phyloP scores from a whole-genome alignment of 192 early-diverging fungal genomes.

The Bifiguratus adelaidae region DNA sequence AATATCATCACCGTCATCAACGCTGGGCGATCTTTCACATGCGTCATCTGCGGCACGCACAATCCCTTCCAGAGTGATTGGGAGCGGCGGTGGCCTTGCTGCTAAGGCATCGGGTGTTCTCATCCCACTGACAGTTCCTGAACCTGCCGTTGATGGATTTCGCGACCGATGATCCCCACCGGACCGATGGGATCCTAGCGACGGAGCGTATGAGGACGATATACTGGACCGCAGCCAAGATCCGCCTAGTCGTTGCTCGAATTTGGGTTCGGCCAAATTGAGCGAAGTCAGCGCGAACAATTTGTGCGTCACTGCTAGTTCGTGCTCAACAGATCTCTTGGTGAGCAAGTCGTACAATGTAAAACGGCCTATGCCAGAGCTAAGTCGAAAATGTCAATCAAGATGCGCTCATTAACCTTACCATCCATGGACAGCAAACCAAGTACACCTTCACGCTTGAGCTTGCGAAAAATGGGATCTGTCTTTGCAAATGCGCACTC shows the following conservation, averaged over 20 bases:
- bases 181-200: neutral
- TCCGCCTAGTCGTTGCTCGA: neutral
- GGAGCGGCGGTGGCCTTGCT: too few relatives aligned
- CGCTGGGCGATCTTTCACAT: neutral
- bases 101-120: neutral
- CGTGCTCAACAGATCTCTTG: slow-evolving; percentile 27
- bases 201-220: neutral
- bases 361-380: slow-evolving; percentile 23
- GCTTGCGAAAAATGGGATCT: too few relatives aligned
- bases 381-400: neutral
- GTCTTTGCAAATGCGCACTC: slow-evolving; percentile 31
- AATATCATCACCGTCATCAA: slow-evolving; percentile 2
- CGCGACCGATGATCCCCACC: neutral
- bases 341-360: slow-evolving; percentile 31
- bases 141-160: neutral
- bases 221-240: neutral
- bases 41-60: neutral
- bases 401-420: slow-evolving; percentile 3
- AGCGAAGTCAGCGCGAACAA: slow-evolving; percentile 39
- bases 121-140: neutral
- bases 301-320: slow-evolving; percentile 43
- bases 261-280: slow-evolving; percentile 13
- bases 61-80: too few relatives aligned
- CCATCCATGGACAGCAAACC: slow-evolving; percentile 48
- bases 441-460: slow-evolving; percentile 18